Base-by-base conservation (phyloP, 352 stramenopile species). In the Pythium coloratum region DNA sequence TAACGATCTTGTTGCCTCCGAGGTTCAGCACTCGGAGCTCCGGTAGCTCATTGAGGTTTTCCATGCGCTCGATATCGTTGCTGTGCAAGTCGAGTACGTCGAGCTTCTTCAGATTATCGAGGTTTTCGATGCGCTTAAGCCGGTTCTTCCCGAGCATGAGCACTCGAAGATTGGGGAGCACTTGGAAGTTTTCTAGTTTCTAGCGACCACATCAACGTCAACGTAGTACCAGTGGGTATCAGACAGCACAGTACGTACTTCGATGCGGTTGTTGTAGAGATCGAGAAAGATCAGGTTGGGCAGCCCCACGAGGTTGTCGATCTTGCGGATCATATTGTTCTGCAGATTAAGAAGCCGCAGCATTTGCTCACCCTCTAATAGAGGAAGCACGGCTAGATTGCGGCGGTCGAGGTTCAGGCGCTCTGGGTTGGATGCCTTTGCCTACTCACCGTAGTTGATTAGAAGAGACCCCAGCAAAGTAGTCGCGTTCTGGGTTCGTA, bases 101-200 rank as follows among this genome's bases (percentile, higher is more conserved):
- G n/a, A 98, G 77, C 30, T 97, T 97, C 47, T 78, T 80, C 8
- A 97, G 72, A 57, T 71, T 85, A 7, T 88, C 81, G 18, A 98
- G 76, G 59, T 97, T 92, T 64, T 92, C 85, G 59, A 97, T 97
- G 28, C 55, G 66, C 33, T 78, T 73, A 8, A 97, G 73, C 7
- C 80, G 76, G 70, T 97, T 97, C 69, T 94, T 96, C 6, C 92
- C 92, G 38, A 97, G 82, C 90, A 98, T 97, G n/a, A 97, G 78
- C 50, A 98, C 91, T 2, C 91, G 76, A 20, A 98, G 74, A 62
- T 92, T 94, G 10, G 84, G 85, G 3, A 97, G 82, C 20, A 78
- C 69, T 20, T 89, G 70, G 14, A 98, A 75, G 64, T 95, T 85
- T 36, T 92, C 83, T 8, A 94, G 80, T 76, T 76, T 82, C 83